Conservation (phyloP, 371 early-diverging fungal species). For the Rhizopus sp. region DNA sequence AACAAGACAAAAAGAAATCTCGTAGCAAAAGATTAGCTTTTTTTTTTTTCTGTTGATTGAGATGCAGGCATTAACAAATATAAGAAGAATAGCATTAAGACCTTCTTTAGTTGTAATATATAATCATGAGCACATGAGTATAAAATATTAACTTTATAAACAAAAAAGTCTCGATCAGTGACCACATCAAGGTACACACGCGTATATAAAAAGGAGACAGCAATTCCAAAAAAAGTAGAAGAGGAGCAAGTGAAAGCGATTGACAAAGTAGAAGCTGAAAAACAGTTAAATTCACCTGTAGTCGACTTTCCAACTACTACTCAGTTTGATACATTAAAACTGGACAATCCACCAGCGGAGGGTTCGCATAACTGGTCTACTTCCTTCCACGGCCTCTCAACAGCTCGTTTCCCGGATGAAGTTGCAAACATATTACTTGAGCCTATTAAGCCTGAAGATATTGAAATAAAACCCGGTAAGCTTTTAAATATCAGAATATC, state of each 20-base stretch:
- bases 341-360: slow-evolving; percentile 6
- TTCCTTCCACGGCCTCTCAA: slow-evolving; percentile 74
- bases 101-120: background rate
- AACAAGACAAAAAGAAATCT: no score
- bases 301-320: slow-evolving; percentile 15
- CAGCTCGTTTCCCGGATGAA: slow-evolving; percentile 71
- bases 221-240: slow-evolving; percentile 1
- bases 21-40: background rate
- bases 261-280: background rate
- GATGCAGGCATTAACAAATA: slow-evolving; percentile 14
- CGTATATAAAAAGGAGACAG: slow-evolving; percentile 5
- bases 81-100: slow-evolving; percentile 7
- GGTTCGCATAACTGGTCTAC: slow-evolving; percentile 66
- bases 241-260: slow-evolving; percentile 1
- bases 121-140: background rate
- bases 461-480: slow-evolving; percentile 91
- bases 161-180: slow-evolving; percentile 12
- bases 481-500: background rate
- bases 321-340: slow-evolving; percentile 19
- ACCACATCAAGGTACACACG: slow-evolving; percentile 15
- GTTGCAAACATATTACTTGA: slow-evolving; percentile 74
- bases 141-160: background rate
- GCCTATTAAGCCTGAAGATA: slow-evolving; percentile 71
- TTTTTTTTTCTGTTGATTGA: background rate
- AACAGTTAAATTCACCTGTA: background rate